phyloP scores from a whole-genome alignment of 495 filamentous ascomycete species.

The Aspergillus leporis region DNA sequence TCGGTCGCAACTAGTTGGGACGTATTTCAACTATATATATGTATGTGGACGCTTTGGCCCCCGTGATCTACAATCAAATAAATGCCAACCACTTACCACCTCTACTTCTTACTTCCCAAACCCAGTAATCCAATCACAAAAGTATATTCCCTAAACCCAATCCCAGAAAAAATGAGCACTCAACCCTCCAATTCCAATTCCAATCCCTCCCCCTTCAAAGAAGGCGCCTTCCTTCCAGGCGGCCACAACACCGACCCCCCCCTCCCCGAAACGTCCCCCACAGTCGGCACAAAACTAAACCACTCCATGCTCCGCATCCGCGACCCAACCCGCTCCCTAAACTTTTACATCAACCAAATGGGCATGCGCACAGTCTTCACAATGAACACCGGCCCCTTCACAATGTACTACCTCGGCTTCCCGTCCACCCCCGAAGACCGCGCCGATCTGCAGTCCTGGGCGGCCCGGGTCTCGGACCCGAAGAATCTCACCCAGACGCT shows the following conservation, averaged over 20 bases:
- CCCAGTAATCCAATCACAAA: too few species aligned
- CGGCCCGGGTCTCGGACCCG: conserved; percentile 25
- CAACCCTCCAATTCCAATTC: background rate
- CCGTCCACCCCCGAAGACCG: conserved; percentile 25
- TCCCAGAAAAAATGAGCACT: background rate
- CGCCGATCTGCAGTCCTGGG: conserved; percentile 28
- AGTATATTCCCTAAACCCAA: background rate
- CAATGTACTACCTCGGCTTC: conserved; percentile 46
- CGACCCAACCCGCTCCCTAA: conserved; percentile 37
- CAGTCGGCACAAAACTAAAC: conserved; percentile 44
- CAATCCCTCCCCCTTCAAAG: background rate
- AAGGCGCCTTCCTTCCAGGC: conserved; percentile 32
- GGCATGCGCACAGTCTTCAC: conserved; percentile 52
- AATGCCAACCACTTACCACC: background rate
- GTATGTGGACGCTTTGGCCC: too few species aligned
- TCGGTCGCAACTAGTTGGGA: too few species aligned
- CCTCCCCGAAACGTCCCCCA: conserved; percentile 32
- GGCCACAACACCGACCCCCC: conserved; percentile 30
- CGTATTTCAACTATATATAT: too few species aligned
- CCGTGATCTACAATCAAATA: too few species aligned
- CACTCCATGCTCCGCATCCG: conserved; percentile 45
- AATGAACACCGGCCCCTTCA: conserved; percentile 45
- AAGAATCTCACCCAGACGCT: conserved; percentile 29
- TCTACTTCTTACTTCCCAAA: background rate
- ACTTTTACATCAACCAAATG: conserved; percentile 49